Conservation (phyloP, 1,284 basidiomycete species). For the Rhodotorula sp. region DNA sequence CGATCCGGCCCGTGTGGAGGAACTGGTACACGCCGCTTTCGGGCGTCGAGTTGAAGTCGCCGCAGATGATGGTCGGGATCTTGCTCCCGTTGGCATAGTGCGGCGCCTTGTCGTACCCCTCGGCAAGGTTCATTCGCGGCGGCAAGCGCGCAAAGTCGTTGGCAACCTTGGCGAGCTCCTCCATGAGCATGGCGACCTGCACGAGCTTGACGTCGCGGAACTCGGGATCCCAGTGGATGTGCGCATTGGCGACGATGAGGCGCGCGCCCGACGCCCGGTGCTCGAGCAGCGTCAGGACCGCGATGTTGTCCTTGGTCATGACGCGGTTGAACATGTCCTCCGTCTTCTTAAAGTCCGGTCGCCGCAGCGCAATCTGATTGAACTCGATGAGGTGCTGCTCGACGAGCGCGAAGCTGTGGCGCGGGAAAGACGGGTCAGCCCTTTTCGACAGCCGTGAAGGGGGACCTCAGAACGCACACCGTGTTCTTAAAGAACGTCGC, state of each 20-base stretch:
- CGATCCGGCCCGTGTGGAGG: constrained; percentile 66
- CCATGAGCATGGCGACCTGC: constrained; percentile 86
- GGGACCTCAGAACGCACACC: constrained; percentile 63
- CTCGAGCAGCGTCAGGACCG: constrained; percentile 84
- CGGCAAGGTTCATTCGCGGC: constrained; percentile 58
- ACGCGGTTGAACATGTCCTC: constrained; percentile 99
- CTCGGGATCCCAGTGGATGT: constrained; percentile 91
- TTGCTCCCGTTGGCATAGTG: constrained; percentile 77
- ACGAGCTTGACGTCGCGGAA: constrained; percentile 98
- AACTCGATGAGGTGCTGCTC: constrained; percentile 96
- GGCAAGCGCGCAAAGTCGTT: constrained; percentile 82
- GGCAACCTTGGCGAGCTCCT: constrained; percentile 88
- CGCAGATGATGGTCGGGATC: constrained; percentile 88
- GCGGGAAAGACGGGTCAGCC: constrained; percentile 29
- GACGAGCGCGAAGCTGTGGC: constrained; percentile 78
- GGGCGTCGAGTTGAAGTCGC: constrained; percentile 92
- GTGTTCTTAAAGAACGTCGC: constrained; percentile 92
- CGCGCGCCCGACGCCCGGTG: constrained; percentile 82
- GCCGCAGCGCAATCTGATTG: constrained; percentile 87
- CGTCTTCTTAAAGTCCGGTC: constrained; percentile 94
- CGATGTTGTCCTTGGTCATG: constrained; percentile 93
- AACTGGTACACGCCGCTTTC: constrained; percentile 91
- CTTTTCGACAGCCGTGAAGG: no score
- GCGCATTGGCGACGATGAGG: constrained; percentile 84
- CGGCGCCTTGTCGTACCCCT: constrained; percentile 57